These are phyloP conservation scores for Xanthoconium stramineum DNA, from an alignment of 768 basidiomycete species.

Conservation along the genomic window DNA sequence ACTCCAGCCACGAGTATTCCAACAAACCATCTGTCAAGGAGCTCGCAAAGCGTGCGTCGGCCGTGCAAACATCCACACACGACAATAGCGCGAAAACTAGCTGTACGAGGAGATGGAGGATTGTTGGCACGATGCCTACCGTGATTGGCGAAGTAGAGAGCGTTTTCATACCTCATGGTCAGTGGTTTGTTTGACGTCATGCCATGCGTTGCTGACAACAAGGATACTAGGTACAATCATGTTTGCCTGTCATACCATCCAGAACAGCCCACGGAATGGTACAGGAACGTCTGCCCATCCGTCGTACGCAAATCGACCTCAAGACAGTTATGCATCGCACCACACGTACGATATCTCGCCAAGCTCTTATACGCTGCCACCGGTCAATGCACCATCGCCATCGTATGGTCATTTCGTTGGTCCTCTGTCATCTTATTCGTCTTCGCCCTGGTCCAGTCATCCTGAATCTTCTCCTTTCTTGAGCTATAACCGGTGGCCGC, in stretches of 20 bases:
- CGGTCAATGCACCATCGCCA: conserved; percentile 28
- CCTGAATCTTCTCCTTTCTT: conserved; percentile 30
- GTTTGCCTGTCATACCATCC: conserved; percentile 39
- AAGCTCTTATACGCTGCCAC: conserved; percentile 30
- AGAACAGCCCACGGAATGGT: conserved; percentile 22
- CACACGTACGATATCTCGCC: conserved; percentile 29
- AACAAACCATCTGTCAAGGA: conserved; percentile 42
- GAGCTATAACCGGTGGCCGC: conserved; percentile 31
- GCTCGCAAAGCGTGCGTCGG: conserved; percentile 59
- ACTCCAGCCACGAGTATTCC: conserved; percentile 41
- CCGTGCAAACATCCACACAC: conserved; percentile 52
- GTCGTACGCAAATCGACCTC: conserved; percentile 24
- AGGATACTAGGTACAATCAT: conserved; percentile 33
- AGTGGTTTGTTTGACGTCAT: conserved; percentile 38
- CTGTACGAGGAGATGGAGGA: conserved; percentile 82
- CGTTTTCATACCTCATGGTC: conserved; percentile 89
- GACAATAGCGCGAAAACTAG: conserved; percentile 77
- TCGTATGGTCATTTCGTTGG: conserved; percentile 26
- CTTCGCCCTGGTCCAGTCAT: conserved; percentile 26
- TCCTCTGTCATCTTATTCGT: conserved; percentile 27
- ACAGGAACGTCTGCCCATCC: conserved; percentile 18
- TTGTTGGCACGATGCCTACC: conserved; percentile 60
- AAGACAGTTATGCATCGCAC: conserved; percentile 26
- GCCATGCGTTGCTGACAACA: conserved; percentile 27
- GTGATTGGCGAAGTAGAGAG: conserved; percentile 71